Evolutionary conservation across 257 asterid genomes (phyloP), one percentile per base, ranked within the genome.

Genomic region (Penstemon newberryi): DNA sequence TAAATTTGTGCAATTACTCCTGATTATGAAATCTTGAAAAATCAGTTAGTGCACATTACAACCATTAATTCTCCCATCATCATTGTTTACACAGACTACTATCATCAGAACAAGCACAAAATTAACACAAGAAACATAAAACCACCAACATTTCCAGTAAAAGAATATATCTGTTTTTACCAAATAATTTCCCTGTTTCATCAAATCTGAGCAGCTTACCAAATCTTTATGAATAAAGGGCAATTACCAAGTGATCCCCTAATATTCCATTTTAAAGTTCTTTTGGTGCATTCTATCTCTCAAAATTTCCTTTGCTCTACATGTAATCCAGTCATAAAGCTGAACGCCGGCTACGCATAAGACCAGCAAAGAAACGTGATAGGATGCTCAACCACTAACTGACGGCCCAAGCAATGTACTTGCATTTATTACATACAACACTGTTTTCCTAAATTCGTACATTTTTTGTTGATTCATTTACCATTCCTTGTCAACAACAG

Each of bases 91-190:
- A 57, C 41, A 47, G 37, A 57, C 46, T 63, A 49, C 36, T 37
- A 47, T 18, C 38, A 46, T 43, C 69, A 50, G 4, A 61, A 56
- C 43, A 64, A 47, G 65, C 25, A 67, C 19, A 63, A 70, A 60
- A 63, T 38, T 40, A 55, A n/a, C 60, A 64, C 15, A 64, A 57
- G 62, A 56, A 56, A 57, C 69, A 65, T 43, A 64, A 33, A 19
- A 38, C 43, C 60, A 56, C 7, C 15, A 15, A 15, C 18, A 10
- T 40, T 42, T 37, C 9, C 5, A 7, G 39, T 5, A 62, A 46
- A 56, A 41, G 5, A 41, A 70, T 33, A 40, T 13, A 46, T 47
- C 13, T 37, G 40, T 8, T 42, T 39, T 44, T 46, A 60, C 56
- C 42, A 45, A 25, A 71, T 12, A 55, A 42, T 54, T 56, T 71